Conservation (phyloP, 805 yeast species). For the Myxozyma neglecta region DNA sequence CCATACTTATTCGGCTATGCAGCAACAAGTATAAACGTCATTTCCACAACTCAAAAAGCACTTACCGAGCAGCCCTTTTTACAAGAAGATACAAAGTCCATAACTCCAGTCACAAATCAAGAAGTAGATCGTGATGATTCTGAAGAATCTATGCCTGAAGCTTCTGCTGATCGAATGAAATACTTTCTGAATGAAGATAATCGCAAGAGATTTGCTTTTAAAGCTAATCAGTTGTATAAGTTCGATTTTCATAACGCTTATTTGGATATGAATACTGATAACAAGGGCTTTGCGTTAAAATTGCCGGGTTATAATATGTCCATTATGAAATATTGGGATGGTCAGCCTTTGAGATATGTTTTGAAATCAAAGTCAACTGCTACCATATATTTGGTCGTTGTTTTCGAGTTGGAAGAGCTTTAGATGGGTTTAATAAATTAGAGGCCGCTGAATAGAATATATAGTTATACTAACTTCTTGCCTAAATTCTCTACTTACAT, state of each 20-base stretch:
- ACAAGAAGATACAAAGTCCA: slow-evolving; percentile 10
- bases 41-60: background rate
- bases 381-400: slow-evolving; percentile 35
- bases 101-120: background rate
- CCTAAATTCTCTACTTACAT: too few species aligned
- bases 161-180: slow-evolving; percentile 45
- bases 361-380: slow-evolving; percentile 36
- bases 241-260: slow-evolving; percentile 59
- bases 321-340: slow-evolving; percentile 42
- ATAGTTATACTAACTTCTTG: too few species aligned
- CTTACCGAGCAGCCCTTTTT: slow-evolving; percentile 4
- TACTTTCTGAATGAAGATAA: slow-evolving; percentile 46
- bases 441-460: too few species aligned
- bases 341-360: slow-evolving; percentile 43
- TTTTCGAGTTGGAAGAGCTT: slow-evolving; percentile 30
- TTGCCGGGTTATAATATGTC: slow-evolving; percentile 51
- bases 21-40: slow-evolving; percentile 53
- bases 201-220: slow-evolving; percentile 47
- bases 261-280: slow-evolving; percentile 47
- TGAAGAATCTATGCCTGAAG: slow-evolving; percentile 4
- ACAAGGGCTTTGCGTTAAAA: slow-evolving; percentile 50
- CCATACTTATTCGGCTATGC: slow-evolving; percentile 67
- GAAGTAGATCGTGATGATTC: background rate
- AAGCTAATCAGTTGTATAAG: slow-evolving; percentile 44
- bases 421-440: background rate